A percentile compares a stretch with the other conserved stretches of the same genome.
phyloP scores from a whole-genome alignment of 768 basidiomycete genomes.

The Pleurotus pulmonarius region DNA sequence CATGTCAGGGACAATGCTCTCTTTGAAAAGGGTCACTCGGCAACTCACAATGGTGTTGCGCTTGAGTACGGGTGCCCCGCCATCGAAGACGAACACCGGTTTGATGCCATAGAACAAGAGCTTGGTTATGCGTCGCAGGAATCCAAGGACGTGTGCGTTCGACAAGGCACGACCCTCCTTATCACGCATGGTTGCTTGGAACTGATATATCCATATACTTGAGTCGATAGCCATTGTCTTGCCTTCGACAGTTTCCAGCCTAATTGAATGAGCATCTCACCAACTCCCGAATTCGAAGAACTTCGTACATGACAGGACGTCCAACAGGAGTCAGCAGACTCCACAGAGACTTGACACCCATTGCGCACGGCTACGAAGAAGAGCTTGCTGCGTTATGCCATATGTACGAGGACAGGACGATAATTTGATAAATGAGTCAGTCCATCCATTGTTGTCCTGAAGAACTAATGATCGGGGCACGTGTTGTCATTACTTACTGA shows the following conservation, averaged over 20 bases:
- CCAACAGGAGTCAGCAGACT: slow-evolving; percentile 89
- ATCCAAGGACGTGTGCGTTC: slow-evolving; percentile 93
- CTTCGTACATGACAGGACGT: slow-evolving; percentile 81
- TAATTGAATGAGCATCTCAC: slow-evolving; percentile 24
- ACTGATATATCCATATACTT: slow-evolving; percentile 99
- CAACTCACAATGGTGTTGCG: slow-evolving; percentile 75
- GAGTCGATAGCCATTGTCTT: slow-evolving; percentile 96
- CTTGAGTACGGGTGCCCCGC: slow-evolving; percentile 91
- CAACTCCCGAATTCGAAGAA: not conserved
- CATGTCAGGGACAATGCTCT: not conserved
- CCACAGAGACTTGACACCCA: slow-evolving; percentile 99
- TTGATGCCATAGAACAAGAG: slow-evolving; percentile 96
- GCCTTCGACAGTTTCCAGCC: slow-evolving; percentile 93
- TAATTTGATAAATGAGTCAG: not conserved
- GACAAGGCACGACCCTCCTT: slow-evolving; percentile 88
- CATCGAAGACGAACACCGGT: slow-evolving; percentile 98
- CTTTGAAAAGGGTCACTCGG: not conserved
- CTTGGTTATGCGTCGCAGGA: slow-evolving; percentile 87
- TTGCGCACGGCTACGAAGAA: slow-evolving; percentile 21
- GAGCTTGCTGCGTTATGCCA: not conserved
- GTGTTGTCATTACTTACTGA: not conserved
- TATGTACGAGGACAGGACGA: not conserved
- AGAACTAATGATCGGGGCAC: not conserved
- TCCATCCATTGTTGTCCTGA: slow-evolving; percentile 12
- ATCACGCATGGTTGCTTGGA: slow-evolving; percentile 98